phyloP scores from a whole-genome alignment of 306 rosid species.

The Argentina anserina region DNA sequence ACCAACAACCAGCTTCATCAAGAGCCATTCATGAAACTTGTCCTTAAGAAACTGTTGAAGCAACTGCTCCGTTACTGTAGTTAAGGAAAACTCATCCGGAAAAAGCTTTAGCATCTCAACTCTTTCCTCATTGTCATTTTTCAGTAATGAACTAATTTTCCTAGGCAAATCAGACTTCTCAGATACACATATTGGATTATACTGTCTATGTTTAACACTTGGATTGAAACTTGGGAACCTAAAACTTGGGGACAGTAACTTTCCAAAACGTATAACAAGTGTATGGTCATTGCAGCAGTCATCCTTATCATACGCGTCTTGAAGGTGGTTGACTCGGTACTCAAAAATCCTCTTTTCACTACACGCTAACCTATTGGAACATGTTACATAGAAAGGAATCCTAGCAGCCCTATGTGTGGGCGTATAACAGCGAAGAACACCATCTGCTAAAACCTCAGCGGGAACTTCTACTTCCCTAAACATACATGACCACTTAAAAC shows the following conservation, averaged over 20 bases:
- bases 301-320: constrained; percentile 32
- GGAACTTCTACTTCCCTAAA: constrained; percentile 89
- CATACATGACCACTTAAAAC: constrained; percentile 77
- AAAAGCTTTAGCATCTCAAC: constrained; percentile 46
- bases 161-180: constrained; percentile 44
- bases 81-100: constrained; percentile 47
- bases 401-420: constrained; percentile 67
- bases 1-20: constrained; percentile 60
- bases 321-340: constrained; percentile 37
- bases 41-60: constrained; percentile 67
- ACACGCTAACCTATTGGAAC: constrained; percentile 86
- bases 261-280: constrained; percentile 44
- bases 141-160: constrained; percentile 55
- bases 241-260: constrained; percentile 39
- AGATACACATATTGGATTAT: constrained; percentile 23
- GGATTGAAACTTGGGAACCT: constrained; percentile 33
- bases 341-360: constrained; percentile 86
- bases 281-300: constrained; percentile 26
- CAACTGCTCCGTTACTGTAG: constrained; percentile 50
- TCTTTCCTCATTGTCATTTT: constrained; percentile 55
- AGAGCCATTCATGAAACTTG: constrained; percentile 65
- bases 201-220: background rate
- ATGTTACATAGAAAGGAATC: constrained; percentile 78
- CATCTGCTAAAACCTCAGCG: constrained; percentile 52
- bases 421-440: constrained; percentile 74